Evolutionary conservation across 176 grass and related monocot species (phyloP), one percentile per base, ranked within the genome.

Genomic region (Carex kokanica): DNA sequence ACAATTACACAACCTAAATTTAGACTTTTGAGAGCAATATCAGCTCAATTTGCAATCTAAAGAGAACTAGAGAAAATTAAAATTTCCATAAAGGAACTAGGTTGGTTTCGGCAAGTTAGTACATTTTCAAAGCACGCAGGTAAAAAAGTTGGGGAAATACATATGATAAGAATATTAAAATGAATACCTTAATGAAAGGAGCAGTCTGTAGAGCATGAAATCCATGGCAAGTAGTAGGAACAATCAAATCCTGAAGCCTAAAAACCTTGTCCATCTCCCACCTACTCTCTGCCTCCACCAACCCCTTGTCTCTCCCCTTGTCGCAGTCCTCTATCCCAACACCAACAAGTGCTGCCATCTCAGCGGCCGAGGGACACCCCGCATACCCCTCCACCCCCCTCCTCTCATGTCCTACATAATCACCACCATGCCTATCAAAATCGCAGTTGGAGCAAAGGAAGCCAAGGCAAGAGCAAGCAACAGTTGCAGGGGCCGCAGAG

Each of bases 401-500:
- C 2, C 88, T 83, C 9, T 85, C 95, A 5, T 97, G 80, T 5
- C 45, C 78, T 21, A 7, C 20, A 49, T 11, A 59, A 25, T 16
- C 70, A 1, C 24, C 60, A 40, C 80, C 74, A n/a, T 62, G 77
- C 20, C 25, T 54, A 4, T 92, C 89, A 68, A 91, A 98, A 79
- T 90, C 89, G 82, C 95, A 98, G 90, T 89, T 66, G 4, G 84
- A 79, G 69, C 92, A 98, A 84, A 93, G 86, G 85, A 94, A 92
- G 1, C 66, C 53, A 5, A 11, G 32, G 1, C 52, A 73, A 18
- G 78, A 69, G 82, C 83, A 84, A 31, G 68, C 51, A 58, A 88
- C 67, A 58, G 87, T 57, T 20, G 90, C 86, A 0, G 87, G 61
- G 16, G 87, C 66, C 4, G 60, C 65, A 40, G 55, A 79, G 89